Evolutionary conservation across 2,329 filamentous ascomycete genomes (phyloP).

Genomic region (Sarocladiaceae sp.): DNA sequence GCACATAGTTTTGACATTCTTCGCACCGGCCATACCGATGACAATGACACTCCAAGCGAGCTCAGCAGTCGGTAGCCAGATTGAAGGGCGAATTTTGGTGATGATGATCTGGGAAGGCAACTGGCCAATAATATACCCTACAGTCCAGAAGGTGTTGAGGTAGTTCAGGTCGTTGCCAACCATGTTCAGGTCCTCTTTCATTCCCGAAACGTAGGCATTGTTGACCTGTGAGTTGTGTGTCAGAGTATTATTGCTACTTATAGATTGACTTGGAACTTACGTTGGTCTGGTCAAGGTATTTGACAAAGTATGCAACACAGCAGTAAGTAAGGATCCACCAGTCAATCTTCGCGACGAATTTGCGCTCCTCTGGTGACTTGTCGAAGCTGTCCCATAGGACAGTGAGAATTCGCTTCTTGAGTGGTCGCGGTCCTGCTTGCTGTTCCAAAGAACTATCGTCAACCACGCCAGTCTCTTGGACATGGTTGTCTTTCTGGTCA

Average conservation of each 20-base stretch:
- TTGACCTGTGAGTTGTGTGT: conserved; percentile 11
- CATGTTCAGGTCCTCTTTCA: conserved; percentile 45
- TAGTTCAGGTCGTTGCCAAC: conserved; percentile 49
- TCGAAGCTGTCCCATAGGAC: conserved; percentile 27
- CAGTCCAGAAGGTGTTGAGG: conserved; percentile 43
- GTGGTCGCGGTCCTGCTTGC: conserved; percentile 1
- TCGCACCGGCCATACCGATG: conserved; percentile 29
- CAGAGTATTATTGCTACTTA: not conserved
- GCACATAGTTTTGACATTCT: conserved; percentile 27
- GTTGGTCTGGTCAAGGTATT: conserved; percentile 26
- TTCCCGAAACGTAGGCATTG: conserved; percentile 32
- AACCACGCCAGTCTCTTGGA: conserved; percentile 1
- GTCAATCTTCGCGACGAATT: conserved; percentile 26
- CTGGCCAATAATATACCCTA: conserved; percentile 49
- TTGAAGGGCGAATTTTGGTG: conserved; percentile 28
- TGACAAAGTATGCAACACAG: conserved; percentile 30
- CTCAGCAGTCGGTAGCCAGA: conserved; percentile 31
- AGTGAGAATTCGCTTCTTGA: conserved; percentile 15
- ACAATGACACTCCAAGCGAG: conserved; percentile 20
- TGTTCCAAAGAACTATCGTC: conserved; percentile 5
- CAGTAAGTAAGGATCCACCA: conserved; percentile 28
- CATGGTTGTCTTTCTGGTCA: not conserved
- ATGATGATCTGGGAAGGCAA: conserved; percentile 30
- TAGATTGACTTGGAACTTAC: conserved; percentile 11
- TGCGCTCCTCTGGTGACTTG: conserved; percentile 25